phyloP scores from a whole-genome alignment of 768 basidiomycete species.

The Lactarius vividus region DNA sequence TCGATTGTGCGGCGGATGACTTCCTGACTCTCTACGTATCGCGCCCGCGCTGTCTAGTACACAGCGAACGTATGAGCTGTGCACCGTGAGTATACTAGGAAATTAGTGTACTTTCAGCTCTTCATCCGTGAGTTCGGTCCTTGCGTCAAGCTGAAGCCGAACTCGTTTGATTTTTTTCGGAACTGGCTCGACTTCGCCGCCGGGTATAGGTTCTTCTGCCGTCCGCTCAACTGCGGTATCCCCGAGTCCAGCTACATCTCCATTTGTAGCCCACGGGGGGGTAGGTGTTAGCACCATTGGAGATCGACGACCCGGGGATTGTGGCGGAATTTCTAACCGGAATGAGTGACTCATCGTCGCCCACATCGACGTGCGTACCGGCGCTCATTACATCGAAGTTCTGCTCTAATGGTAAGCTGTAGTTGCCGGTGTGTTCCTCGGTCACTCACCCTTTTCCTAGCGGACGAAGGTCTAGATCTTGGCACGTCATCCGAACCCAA shows the following conservation, averaged over 20 bases:
- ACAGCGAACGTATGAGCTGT: not conserved
- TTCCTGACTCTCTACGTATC: constrained; percentile 65
- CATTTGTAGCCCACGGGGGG: constrained; percentile 15
- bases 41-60: constrained; percentile 47
- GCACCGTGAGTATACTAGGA: not conserved
- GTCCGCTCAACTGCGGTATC: not conserved
- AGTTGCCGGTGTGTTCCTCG: not conserved
- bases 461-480: not conserved
- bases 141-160: constrained; percentile 60
- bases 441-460: constrained; percentile 24
- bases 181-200: not conserved
- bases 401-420: constrained; percentile 2
- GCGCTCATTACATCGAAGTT: constrained; percentile 17
- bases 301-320: constrained; percentile 5
- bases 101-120: constrained; percentile 60
- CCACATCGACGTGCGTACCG: constrained; percentile 4
- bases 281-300: constrained; percentile 17
- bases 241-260: not conserved
- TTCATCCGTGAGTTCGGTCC: constrained; percentile 80
- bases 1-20: constrained; percentile 48
- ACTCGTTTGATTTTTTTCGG: constrained; percentile 47
- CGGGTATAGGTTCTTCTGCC: not conserved
- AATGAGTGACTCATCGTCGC: not conserved
- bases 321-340: constrained; percentile 4
- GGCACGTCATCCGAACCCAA: not conserved